Evolutionary conservation across 768 basidiomycete species (phyloP).

Genomic region (Podaxis sp.): DNA sequence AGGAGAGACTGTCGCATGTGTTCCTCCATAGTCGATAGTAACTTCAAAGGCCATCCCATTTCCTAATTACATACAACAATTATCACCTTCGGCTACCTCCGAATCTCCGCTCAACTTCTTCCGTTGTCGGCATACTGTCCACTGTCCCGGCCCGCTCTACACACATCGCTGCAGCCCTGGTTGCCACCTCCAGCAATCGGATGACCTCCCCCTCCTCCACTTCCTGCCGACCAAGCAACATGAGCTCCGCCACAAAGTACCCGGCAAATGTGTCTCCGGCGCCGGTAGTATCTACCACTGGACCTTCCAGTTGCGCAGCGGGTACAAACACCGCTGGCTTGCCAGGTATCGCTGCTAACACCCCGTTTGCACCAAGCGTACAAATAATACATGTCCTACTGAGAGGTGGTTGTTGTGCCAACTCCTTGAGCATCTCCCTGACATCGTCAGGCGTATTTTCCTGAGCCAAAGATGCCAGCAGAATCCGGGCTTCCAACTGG

Average conservation of each 20-base stretch:
- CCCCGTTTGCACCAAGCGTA: constrained; percentile 54
- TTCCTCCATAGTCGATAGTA: constrained; percentile 23
- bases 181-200: constrained; percentile 37
- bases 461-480: constrained; percentile 5
- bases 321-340: constrained; percentile 41
- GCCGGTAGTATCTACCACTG: constrained; percentile 54
- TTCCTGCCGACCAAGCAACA: constrained; percentile 37
- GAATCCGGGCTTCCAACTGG: constrained; percentile 39
- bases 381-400: constrained; percentile 51
- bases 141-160: constrained; percentile 58
- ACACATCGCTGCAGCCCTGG: constrained; percentile 60
- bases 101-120: constrained; percentile 35
- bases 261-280: constrained; percentile 68
- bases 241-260: constrained; percentile 56
- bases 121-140: constrained; percentile 50
- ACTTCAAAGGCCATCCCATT: constrained; percentile 4
- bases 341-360: constrained; percentile 40
- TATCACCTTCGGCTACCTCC: constrained; percentile 15
- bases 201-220: constrained; percentile 32
- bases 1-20: constrained; percentile 44
- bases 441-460: constrained; percentile 43
- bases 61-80: constrained; percentile 15
- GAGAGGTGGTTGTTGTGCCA: constrained; percentile 25
- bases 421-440: constrained; percentile 9
- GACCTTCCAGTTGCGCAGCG: constrained; percentile 42